Conservation (phyloP, 2,329 filamentous ascomycete species). For the Arthrinium phaeospermum region DNA sequence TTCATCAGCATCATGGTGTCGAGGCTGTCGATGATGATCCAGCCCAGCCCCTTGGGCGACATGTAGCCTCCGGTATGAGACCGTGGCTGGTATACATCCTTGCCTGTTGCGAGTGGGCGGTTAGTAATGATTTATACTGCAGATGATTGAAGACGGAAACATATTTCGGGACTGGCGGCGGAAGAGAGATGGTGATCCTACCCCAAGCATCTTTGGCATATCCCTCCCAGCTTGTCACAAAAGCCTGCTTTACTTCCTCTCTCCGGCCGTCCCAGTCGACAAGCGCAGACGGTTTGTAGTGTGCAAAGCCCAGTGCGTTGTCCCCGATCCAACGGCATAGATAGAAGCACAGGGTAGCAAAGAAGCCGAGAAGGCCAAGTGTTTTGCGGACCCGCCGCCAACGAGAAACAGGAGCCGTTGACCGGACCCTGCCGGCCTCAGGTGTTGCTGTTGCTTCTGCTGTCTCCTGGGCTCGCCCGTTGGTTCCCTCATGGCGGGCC, state of each 20-base stretch:
- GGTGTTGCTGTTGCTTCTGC: background rate
- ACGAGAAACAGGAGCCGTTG: background rate
- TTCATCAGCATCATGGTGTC: constrained; percentile 99
- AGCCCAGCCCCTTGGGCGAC: constrained; percentile 87
- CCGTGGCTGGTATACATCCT: background rate
- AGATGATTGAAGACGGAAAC: too few species aligned
- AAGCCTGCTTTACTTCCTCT: constrained; percentile 60
- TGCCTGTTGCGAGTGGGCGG: background rate
- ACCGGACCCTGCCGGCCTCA: background rate
- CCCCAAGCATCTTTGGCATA: constrained; percentile 93
- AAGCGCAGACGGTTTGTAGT: constrained; percentile 16
- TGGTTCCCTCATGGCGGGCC: background rate
- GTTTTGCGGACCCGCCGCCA: background rate
- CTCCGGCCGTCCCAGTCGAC: constrained; percentile 27
- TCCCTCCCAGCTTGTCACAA: constrained; percentile 87
- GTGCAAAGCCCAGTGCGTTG: constrained; percentile 27
- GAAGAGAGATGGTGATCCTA: too few species aligned
- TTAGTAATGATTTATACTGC: too few species aligned
- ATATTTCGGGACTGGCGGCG: too few species aligned
- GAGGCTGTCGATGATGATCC: constrained; percentile 96
- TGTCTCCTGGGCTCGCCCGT: background rate
- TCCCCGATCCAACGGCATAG: constrained; percentile 20
- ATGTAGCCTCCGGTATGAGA: constrained; percentile 59
- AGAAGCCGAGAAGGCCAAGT: background rate
- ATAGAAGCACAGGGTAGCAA: background rate